Conservation (phyloP, 2,329 filamentous ascomycete genomes). For the Colletotrichum shisoi region DNA sequence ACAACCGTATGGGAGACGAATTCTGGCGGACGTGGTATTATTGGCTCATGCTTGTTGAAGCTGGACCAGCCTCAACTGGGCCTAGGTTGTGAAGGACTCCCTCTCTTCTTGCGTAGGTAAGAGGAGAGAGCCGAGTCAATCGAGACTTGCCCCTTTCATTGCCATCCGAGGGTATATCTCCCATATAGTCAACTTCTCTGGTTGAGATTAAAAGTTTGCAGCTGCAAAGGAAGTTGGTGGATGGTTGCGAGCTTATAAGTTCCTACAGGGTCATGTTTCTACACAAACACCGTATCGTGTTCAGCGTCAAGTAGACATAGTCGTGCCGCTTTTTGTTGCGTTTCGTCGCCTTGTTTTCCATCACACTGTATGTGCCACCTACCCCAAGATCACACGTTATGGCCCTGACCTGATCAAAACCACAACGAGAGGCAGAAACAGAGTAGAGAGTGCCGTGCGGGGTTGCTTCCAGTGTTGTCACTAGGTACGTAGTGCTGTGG, state of each 20-base stretch:
- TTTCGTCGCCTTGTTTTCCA: too few species aligned
- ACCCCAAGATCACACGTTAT: constrained; percentile 1
- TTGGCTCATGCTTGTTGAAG: neutral
- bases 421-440: neutral
- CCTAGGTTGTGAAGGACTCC: neutral
- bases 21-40: neutral
- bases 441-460: constrained; percentile 12
- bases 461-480: constrained; percentile 23
- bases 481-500: constrained; percentile 7
- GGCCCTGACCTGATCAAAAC: constrained; percentile 4
- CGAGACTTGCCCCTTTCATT: neutral
- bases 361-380: too few species aligned
- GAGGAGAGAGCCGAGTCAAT: neutral
- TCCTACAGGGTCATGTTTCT: too few species aligned
- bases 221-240: too few species aligned
- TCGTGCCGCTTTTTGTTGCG: too few species aligned
- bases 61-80: neutral
- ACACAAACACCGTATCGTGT: too few species aligned
- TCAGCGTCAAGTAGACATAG: too few species aligned
- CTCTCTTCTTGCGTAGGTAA: neutral
- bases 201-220: too few species aligned
- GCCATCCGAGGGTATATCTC: neutral
- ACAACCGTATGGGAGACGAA: neutral
- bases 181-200: too few species aligned
- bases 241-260: too few species aligned